phyloP scores from a whole-genome alignment of 2,329 filamentous ascomycete genomes.

The Nothophoma quercina region DNA sequence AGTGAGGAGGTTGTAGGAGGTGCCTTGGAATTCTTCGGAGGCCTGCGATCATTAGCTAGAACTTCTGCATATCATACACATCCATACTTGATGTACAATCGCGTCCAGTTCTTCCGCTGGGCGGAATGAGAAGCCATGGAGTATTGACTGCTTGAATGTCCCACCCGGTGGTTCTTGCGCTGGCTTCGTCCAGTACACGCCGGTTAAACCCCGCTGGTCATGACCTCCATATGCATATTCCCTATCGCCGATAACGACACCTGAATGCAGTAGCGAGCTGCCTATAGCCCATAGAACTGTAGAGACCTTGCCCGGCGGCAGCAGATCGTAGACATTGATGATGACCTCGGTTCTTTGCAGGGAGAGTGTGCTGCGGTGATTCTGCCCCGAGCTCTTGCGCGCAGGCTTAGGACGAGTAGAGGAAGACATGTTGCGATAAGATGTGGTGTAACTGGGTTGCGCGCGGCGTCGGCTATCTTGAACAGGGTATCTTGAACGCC shows the following conservation, averaged over 20 bases:
- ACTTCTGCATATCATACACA: neutral
- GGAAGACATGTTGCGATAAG: constrained; percentile 37
- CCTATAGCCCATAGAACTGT: constrained; percentile 80
- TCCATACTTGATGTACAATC: constrained; percentile 65
- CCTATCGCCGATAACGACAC: constrained; percentile 78
- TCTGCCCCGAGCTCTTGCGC: constrained; percentile 53
- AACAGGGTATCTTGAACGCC: constrained; percentile 24
- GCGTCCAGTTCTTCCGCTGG: constrained; percentile 73
- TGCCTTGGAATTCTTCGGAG: constrained; percentile 76
- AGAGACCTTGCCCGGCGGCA: constrained; percentile 79
- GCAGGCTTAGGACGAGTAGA: constrained; percentile 39
- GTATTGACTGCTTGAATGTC: constrained; percentile 75
- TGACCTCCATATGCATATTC: constrained; percentile 91
- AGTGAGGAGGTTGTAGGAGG: constrained; percentile 80
- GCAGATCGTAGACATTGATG: constrained; percentile 80
- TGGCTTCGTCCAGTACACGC: constrained; percentile 83
- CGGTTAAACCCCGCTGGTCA: constrained; percentile 72
- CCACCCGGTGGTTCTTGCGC: constrained; percentile 76
- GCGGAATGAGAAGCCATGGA: constrained; percentile 80
- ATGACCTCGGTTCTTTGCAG: constrained; percentile 75
- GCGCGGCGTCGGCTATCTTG: constrained; percentile 12
- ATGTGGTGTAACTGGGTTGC: constrained; percentile 11
- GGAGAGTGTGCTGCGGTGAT: constrained; percentile 72
- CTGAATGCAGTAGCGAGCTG: constrained; percentile 80
- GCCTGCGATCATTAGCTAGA: constrained; percentile 53